Percentiles rank a stretch among this genome's conserved stretches.
Conservation (phyloP, 345 rosid species). For the Boechera divaricarpa region DNA sequence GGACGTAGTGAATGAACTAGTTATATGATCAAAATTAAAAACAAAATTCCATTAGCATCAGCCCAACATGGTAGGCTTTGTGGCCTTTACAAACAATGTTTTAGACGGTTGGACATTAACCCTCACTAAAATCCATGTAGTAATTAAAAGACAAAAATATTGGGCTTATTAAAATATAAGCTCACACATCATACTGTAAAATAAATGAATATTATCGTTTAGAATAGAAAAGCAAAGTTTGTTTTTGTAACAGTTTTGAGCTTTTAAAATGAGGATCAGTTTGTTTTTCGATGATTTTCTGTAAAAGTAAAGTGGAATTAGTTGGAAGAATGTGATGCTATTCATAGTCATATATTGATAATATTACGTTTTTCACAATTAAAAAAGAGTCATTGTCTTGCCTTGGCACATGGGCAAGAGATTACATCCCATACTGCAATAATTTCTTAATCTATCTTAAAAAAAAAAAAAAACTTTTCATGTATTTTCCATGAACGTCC, state of each 20-base stretch:
- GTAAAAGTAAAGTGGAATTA: conserved; percentile 29
- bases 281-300: neutral
- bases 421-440: conserved; percentile 15
- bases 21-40: neutral
- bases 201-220: neutral
- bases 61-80: neutral
- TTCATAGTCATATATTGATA: conserved; percentile 16
- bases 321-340: conserved; percentile 29
- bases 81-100: neutral
- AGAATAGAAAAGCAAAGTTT: neutral
- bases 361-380: conserved; percentile 8
- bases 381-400: conserved; percentile 29
- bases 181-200: neutral
- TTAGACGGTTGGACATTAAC: neutral
- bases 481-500: neutral
- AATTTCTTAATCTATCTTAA: neutral
- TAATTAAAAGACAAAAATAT: neutral
- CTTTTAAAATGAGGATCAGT: neutral
- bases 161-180: neutral
- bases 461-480: no score
- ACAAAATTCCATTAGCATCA: neutral
- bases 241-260: neutral
- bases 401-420: conserved; percentile 35
- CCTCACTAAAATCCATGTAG: neutral
- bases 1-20: neutral